Base-by-base conservation (phyloP, 768 basidiomycete genomes). In the Pulveroboletus frians region DNA sequence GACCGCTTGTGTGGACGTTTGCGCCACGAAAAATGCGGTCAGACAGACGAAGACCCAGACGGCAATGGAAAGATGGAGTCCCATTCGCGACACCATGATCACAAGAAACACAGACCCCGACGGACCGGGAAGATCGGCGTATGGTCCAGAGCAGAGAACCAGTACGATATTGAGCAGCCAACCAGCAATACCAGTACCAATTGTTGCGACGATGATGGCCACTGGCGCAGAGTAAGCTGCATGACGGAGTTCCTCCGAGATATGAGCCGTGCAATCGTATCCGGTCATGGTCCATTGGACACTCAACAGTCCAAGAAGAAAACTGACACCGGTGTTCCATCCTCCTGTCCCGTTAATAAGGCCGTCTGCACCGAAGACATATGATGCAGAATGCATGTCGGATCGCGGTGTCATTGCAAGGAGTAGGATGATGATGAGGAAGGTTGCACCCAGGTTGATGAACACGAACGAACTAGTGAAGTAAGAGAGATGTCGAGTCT, bases 111-210 rank as follows among this genome's bases (percentile, higher is more conserved):
- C 77, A 18, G 74, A 76, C 8, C 75, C 78, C 4, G 77, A 76
- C 1, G 73, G 61, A 3, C 79, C 80, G 0, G 80, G 79, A 9
- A 83, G 73, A 51, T 73, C 63, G 30, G 38, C 61, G 56, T 78
- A 61, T 27, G 73, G 67, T 9, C 79, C 79, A 1, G 77, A 78
- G 62, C 79, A 83, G n/a, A 84, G 69, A 9, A 84, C 68, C 37
- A 84, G 63, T 3, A 73, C 73, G 52, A 85, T 80, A 63, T 84
- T 84, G 47, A 84, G 76, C n/a, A 84, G 55, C 81, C 81, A 84
- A 31, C 81, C 80, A 43, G 76, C 60, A n/a, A 75, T 55, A 37
- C 70, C 72, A 0, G 76, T 77, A 26, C 77, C 76, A 31, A 77
- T 61, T 18, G 68, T 69, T 21, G 76, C 72, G 15, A 70, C 69